A percentile compares a stretch with the other conserved stretches of the same genome.
phyloP scores from a whole-genome alignment of 495 filamentous ascomycete genomes.

The Antarctomyces pellizariae region DNA sequence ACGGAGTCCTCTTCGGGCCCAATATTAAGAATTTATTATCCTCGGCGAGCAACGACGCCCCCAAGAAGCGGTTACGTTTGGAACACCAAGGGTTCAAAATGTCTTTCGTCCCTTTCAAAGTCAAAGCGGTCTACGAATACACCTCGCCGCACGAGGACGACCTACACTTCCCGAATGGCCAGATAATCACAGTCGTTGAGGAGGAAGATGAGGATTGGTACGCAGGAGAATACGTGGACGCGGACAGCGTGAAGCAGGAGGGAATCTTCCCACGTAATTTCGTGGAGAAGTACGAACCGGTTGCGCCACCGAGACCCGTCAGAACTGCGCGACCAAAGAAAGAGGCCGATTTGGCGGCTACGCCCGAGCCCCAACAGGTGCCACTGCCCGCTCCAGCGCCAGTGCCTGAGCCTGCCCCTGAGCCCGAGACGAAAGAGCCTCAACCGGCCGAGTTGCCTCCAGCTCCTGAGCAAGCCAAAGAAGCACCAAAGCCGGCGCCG shows the following conservation, averaged over 20 bases:
- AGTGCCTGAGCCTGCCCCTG: constrained; percentile 11
- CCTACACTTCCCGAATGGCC: constrained; percentile 61
- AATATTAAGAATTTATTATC: constrained; percentile 13
- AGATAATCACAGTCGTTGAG: constrained; percentile 82
- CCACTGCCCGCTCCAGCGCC: constrained; percentile 7
- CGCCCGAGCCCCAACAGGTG: constrained; percentile 10
- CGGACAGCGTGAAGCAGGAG: constrained; percentile 43
- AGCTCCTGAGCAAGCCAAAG: constrained; percentile 13
- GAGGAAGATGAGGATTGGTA: constrained; percentile 93
- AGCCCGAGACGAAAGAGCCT: constrained; percentile 16
- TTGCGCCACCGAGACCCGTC: constrained; percentile 64
- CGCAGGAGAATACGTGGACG: constrained; percentile 67
- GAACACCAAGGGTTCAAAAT: too few relatives aligned
- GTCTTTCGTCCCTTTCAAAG: constrained; percentile 65
- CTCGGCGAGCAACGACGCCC: constrained; percentile 1
- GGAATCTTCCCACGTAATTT: constrained; percentile 96
- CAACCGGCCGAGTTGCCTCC: constrained; percentile 7
- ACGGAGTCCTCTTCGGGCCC: too few relatives aligned
- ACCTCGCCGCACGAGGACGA: constrained; percentile 80
- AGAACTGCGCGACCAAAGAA: constrained; percentile 49
- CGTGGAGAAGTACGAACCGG: constrained; percentile 83
- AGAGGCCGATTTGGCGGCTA: constrained; percentile 25
- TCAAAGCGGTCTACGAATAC: constrained; percentile 90
- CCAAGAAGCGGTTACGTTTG: too few relatives aligned
- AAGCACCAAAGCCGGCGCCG: constrained; percentile 25